These are phyloP conservation scores for Rhizophora mangle DNA, from an alignment of 345 rosid genomes.

Conservation along the genomic window DNA sequence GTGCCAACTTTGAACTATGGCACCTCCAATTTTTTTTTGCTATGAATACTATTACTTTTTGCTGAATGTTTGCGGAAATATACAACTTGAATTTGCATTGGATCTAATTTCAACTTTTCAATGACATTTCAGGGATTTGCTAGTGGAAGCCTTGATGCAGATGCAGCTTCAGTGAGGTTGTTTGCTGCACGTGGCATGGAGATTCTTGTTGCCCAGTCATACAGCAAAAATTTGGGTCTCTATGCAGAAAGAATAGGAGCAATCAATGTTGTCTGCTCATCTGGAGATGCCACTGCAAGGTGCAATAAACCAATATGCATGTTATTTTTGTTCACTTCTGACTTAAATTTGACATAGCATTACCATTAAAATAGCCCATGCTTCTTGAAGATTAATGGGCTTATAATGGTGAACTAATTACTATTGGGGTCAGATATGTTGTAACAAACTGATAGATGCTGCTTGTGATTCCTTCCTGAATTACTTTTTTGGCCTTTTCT, in stretches of 20 bases:
- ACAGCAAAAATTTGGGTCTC: slow-evolving; percentile 91
- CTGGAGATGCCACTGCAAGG: slow-evolving; percentile 86
- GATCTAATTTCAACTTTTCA: slow-evolving; percentile 10
- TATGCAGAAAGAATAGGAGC: slow-evolving; percentile 95
- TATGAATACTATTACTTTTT: no score
- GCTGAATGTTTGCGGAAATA: neutral
- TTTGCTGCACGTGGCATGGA: slow-evolving; percentile 85
- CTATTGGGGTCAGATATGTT: neutral
- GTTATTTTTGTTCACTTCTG: slow-evolving; percentile 6
- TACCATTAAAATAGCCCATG: neutral
- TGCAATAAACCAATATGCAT: slow-evolving; percentile 13
- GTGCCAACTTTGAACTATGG: neutral
- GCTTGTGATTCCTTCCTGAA: neutral
- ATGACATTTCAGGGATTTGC: slow-evolving; percentile 74
- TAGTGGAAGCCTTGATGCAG: slow-evolving; percentile 93
- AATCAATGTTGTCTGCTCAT: slow-evolving; percentile 78
- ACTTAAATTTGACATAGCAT: neutral
- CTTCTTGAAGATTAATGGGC: neutral
- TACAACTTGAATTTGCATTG: neutral
- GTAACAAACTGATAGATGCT: neutral
- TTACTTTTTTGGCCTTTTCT: neutral
- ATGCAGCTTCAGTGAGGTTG: slow-evolving; percentile 86
- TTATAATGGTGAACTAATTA: neutral
- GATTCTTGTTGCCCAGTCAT: slow-evolving; percentile 90
- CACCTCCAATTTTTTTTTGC: no score